Evolutionary conservation across 371 early-diverging fungal genomes (phyloP).

Genomic region (Mortierella sp.): DNA sequence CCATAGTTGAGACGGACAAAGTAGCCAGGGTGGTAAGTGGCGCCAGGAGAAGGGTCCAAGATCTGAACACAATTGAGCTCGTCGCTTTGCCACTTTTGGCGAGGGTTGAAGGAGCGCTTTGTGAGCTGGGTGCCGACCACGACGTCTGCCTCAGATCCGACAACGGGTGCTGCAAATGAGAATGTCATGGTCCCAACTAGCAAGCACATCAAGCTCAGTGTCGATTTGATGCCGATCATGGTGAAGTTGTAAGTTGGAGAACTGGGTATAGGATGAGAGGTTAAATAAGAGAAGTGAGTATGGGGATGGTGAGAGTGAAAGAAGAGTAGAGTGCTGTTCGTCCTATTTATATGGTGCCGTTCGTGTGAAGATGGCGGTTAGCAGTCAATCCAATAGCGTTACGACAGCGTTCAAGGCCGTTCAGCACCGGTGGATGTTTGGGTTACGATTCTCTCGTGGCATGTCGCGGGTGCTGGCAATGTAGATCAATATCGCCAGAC

Average conservation of each 20-base stretch:
- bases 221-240: conserved; percentile 24
- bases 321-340: not conserved
- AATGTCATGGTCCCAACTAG: not conserved
- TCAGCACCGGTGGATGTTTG: not conserved
- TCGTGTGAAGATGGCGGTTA: not conserved
- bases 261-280: not conserved
- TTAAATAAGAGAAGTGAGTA: not conserved
- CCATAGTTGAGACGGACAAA: conserved; percentile 43
- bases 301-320: not conserved
- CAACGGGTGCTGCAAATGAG: conserved; percentile 15
- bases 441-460: not conserved
- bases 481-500: not conserved
- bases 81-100: conserved; percentile 43
- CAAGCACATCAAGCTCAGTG: conserved; percentile 26
- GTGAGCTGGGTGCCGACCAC: not conserved
- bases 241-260: not conserved
- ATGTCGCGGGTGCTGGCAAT: not conserved
- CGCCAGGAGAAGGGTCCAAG: conserved; percentile 34
- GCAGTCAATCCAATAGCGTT: not conserved
- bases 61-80: conserved; percentile 46
- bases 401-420: not conserved
- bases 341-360: not conserved
- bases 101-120: conserved; percentile 25
- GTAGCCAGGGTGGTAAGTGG: conserved; percentile 32
- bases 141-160: not conserved